These are phyloP conservation scores for Umbelopsis ramanniana DNA, from an alignment of 192 early-diverging fungal species.

Conservation along the genomic window DNA sequence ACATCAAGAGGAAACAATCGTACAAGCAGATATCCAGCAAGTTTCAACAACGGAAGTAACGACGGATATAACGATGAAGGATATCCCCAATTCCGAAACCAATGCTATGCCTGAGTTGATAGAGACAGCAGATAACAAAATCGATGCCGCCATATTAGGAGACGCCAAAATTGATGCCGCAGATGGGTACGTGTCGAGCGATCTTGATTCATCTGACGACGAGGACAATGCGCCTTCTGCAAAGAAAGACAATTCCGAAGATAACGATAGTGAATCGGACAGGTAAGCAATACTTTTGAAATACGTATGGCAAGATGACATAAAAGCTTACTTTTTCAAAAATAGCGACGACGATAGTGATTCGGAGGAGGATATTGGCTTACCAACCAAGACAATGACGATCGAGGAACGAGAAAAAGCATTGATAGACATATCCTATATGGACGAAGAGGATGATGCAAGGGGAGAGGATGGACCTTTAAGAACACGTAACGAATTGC, in stretches of 20 bases:
- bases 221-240: neutral
- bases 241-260: neutral
- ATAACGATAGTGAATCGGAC: neutral
- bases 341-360: neutral
- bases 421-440: conserved; percentile 5
- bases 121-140: neutral
- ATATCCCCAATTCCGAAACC: neutral
- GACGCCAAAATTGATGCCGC: neutral
- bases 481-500: conserved; percentile 65
- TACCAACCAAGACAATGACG: conserved; percentile 7
- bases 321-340: neutral
- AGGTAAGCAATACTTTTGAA: neutral
- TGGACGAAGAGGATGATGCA: conserved; percentile 1
- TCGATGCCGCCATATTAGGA: conserved; percentile 1
- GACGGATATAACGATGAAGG: neutral
- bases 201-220: conserved; percentile 2
- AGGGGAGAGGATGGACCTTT: neutral
- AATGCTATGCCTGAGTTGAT: neutral
- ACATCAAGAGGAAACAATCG: too few species aligned
- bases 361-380: neutral
- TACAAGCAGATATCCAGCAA: too few species aligned
- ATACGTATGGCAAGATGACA: too few species aligned
- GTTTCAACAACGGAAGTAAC: neutral
- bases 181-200: neutral
- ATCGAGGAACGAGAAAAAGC: conserved; percentile 5